These are phyloP conservation scores for Aspergillus pseudoglaucus DNA, from an alignment of 2,329 filamentous ascomycete species.

Conservation along the genomic window DNA sequence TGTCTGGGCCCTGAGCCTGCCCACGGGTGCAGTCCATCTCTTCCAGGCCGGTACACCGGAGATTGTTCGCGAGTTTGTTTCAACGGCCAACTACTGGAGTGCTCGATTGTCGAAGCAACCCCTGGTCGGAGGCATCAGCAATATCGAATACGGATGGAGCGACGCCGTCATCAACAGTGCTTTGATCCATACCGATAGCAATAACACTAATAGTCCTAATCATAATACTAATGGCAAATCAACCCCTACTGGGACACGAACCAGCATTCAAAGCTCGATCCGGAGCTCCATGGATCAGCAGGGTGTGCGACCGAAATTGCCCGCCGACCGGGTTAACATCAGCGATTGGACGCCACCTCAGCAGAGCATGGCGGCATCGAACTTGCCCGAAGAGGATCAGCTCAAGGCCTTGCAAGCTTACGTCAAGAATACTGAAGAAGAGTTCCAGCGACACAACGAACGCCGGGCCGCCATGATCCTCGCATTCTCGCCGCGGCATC, in stretches of 20 bases:
- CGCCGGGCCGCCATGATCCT: constrained; percentile 80
- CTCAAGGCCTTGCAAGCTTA: constrained; percentile 68
- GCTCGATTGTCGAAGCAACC: constrained; percentile 91
- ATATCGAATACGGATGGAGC: constrained; percentile 96
- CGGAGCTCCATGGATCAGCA: constrained; percentile 62
- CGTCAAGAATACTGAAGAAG: constrained; percentile 76
- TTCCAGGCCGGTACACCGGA: constrained; percentile 96
- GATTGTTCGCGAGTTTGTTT: constrained; percentile 90
- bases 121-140: constrained; percentile 84
- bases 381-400: constrained; percentile 72
- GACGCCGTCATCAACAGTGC: constrained; percentile 76
- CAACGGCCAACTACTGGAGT: constrained; percentile 95
- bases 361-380: constrained; percentile 82
- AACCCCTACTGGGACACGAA: constrained; percentile 36
- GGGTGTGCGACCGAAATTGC: constrained; percentile 60
- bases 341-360: constrained; percentile 84
- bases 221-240: constrained; percentile 7
- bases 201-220: constrained; percentile 8
- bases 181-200: constrained; percentile 50
- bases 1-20: constrained; percentile 89
- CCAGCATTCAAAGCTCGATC: constrained; percentile 56
- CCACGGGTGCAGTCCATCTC: constrained; percentile 90
- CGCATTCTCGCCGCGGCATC: constrained; percentile 77
- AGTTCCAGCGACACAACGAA: constrained; percentile 81
- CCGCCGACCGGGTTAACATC: constrained; percentile 77